Conservation (phyloP, 768 basidiomycete genomes). For the Leccinellum rugosiceps region DNA sequence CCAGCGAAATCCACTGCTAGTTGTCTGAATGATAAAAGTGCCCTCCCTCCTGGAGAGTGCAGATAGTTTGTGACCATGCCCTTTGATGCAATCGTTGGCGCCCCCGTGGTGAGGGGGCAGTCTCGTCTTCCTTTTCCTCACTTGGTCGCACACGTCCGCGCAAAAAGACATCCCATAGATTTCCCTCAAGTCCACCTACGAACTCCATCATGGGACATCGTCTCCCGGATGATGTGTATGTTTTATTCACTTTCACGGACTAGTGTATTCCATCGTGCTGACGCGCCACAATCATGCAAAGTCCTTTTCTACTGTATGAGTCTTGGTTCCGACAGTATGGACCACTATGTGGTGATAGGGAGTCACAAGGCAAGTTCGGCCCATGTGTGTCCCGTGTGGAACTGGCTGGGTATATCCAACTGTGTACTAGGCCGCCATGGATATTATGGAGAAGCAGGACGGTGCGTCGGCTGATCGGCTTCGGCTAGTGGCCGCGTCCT, state of each 20-base stretch:
- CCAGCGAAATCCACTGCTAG: too few species aligned
- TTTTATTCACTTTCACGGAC: not conserved
- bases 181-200: slow-evolving; percentile 8
- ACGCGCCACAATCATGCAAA: not conserved
- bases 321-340: slow-evolving; percentile 57
- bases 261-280: too few species aligned
- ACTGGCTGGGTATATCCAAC: not conserved
- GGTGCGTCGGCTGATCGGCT: slow-evolving; percentile 16
- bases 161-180: slow-evolving; percentile 28
- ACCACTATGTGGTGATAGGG: slow-evolving; percentile 31
- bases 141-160: slow-evolving; percentile 60
- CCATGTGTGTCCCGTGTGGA: not conserved
- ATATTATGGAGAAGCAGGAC: slow-evolving; percentile 60
- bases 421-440: slow-evolving; percentile 24
- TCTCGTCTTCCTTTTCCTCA: too few species aligned
- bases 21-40: too few species aligned
- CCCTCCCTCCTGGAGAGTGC: too few species aligned
- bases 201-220: not conserved
- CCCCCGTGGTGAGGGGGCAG: too few species aligned
- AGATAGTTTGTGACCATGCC: too few species aligned
- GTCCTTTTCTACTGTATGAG: slow-evolving; percentile 31
- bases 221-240: slow-evolving; percentile 1
- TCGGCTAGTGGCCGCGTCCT: slow-evolving; percentile 41
- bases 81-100: too few species aligned
- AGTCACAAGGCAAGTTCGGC: slow-evolving; percentile 10